These are phyloP conservation scores for Inonotus hispidus DNA, from an alignment of 1,284 basidiomycete genomes.

Conservation along the genomic window DNA sequence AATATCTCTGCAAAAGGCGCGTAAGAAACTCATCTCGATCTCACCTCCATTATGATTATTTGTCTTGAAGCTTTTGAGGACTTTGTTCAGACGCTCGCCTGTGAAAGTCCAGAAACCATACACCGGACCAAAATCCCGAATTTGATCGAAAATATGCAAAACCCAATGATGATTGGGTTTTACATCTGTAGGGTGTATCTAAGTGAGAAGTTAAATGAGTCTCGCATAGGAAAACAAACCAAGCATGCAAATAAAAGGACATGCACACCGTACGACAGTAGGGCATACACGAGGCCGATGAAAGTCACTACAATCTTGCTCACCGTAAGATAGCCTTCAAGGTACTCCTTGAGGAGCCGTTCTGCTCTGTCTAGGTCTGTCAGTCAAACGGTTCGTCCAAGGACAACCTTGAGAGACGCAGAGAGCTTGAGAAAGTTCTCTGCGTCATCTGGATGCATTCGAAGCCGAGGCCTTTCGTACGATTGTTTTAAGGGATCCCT, in stretches of 20 bases:
- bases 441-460: conserved; percentile 13
- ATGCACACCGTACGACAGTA: background rate
- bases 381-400: conserved; percentile 7
- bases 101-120: conserved; percentile 22
- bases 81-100: conserved; percentile 20
- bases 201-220: background rate
- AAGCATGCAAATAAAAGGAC: background rate
- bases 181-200: conserved; percentile 16
- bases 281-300: background rate
- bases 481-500: background rate
- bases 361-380: conserved; percentile 7
- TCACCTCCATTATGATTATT: conserved; percentile 20
- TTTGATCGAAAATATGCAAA: conserved; percentile 17
- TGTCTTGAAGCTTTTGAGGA: conserved; percentile 17
- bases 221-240: background rate
- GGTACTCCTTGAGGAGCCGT: conserved; percentile 16
- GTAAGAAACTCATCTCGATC: conserved; percentile 12
- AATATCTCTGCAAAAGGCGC: conserved; percentile 3
- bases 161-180: conserved; percentile 21
- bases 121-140: conserved; percentile 20
- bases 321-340: conserved; percentile 15
- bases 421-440: conserved; percentile 16
- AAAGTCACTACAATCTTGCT: background rate
- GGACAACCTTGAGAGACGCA: conserved; percentile 20
- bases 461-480: background rate